phyloP scores from a whole-genome alignment of 1,284 basidiomycete genomes.

The Schizophyllum amplum region DNA sequence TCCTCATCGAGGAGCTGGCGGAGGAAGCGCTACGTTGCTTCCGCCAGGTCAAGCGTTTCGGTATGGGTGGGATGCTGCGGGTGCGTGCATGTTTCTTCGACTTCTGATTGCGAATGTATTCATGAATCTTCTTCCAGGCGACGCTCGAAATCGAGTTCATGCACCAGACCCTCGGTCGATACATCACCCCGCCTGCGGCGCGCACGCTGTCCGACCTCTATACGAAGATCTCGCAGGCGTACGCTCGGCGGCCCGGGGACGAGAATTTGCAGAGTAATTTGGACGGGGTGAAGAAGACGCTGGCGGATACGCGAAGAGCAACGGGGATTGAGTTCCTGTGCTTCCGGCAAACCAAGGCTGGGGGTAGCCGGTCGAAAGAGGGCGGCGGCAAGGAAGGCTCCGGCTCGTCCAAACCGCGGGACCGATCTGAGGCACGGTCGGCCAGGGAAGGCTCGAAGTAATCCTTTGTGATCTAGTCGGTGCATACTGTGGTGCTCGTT shows the following conservation, averaged over 20 bases:
- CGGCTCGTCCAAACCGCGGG: not conserved
- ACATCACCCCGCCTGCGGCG: conserved; percentile 77
- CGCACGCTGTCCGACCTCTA: conserved; percentile 86
- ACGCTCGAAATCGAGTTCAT: conserved; percentile 99
- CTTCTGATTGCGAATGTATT: not conserved
- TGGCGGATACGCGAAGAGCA: conserved; percentile 80
- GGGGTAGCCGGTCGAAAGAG: conserved; percentile 6
- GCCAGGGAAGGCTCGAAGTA: not conserved
- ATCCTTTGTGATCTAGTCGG: too few species aligned
- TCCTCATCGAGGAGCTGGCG: conserved; percentile 79
- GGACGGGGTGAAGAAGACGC: conserved; percentile 85
- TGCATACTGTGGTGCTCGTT: too few species aligned
- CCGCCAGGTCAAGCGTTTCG: conserved; percentile 80
- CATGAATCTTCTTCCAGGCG: conserved; percentile 44
- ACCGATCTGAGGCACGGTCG: not conserved
- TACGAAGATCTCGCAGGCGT: conserved; percentile 89
- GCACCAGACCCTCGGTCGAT: conserved; percentile 89
- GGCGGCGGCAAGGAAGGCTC: conserved; percentile 9
- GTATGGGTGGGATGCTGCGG: conserved; percentile 97
- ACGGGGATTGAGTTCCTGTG: conserved; percentile 96
- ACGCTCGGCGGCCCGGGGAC: conserved; percentile 71
- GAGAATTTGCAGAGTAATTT: conserved; percentile 83
- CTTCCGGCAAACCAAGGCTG: conserved; percentile 59
- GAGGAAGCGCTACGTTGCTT: conserved; percentile 80
- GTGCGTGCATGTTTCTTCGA: conserved; percentile 54